Evolutionary conservation across 495 filamentous ascomycete species (phyloP).

Genomic region (Penicillium roqueforti): DNA sequence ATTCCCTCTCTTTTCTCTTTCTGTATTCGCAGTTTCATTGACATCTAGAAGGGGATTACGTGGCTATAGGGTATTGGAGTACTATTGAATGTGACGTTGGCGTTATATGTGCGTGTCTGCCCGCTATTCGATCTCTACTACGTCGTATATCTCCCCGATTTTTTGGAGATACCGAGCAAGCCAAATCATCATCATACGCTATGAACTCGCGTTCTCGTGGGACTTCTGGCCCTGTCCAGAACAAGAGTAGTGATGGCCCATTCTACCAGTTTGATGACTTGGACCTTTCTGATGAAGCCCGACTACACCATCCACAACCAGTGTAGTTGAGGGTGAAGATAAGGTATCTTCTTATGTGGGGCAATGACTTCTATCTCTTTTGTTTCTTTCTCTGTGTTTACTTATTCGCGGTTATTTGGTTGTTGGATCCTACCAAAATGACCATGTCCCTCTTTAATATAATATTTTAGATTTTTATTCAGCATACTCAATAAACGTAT

Average conservation of each 20-base stretch:
- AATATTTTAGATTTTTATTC: background rate
- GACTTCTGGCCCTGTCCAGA: constrained; percentile 10
- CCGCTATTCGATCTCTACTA: constrained; percentile 30
- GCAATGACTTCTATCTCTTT: background rate
- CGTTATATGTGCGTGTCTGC: constrained; percentile 34
- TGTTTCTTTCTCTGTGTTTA: background rate
- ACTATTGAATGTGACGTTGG: constrained; percentile 34
- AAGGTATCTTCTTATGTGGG: background rate
- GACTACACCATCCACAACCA: constrained; percentile 6
- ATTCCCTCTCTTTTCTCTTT: background rate
- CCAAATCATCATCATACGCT: constrained; percentile 22
- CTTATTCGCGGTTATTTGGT: background rate
- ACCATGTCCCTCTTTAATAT: background rate
- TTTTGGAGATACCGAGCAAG: constrained; percentile 25
- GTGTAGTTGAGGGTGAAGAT: background rate
- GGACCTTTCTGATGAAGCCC: constrained; percentile 24
- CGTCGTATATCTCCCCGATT: constrained; percentile 22
- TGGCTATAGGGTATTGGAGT: constrained; percentile 31
- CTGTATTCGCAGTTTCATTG: background rate
- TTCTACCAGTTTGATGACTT: constrained; percentile 27
- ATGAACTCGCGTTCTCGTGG: constrained; percentile 20
- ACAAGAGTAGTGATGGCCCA: constrained; percentile 17
- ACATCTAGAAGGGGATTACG: constrained; percentile 31
- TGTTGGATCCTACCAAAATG: background rate
- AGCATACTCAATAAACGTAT: background rate